A percentile compares a stretch with the other conserved stretches of the same genome.
Conservation (phyloP, 2,329 filamentous ascomycete species). For the Aquanectria penicillioides region DNA sequence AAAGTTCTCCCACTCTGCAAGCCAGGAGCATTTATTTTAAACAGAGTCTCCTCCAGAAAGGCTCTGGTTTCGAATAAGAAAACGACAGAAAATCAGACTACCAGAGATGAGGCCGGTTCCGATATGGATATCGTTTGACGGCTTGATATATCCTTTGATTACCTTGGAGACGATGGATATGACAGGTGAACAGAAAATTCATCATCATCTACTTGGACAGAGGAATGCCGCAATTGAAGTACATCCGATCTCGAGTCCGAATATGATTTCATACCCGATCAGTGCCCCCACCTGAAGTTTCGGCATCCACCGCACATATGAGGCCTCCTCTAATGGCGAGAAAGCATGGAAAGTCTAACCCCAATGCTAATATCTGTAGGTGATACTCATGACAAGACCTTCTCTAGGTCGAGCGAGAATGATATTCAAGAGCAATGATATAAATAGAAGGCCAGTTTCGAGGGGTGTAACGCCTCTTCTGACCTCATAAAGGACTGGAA, state of each 20-base stretch:
- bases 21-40: not conserved
- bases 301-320: not conserved
- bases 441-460: not conserved
- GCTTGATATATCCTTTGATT: not conserved
- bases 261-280: constrained; percentile 1
- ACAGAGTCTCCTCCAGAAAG: not conserved
- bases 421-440: not conserved
- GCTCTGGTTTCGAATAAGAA: not conserved
- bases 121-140: constrained; percentile 6
- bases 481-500: constrained; percentile 3
- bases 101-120: not conserved
- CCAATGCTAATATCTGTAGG: constrained; percentile 4
- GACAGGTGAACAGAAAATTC: not conserved
- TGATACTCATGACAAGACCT: not conserved
- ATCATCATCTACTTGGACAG: not conserved
- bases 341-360: not conserved
- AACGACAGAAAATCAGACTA: not conserved
- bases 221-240: not conserved
- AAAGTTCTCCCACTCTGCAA: not conserved
- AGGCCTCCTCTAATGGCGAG: not conserved
- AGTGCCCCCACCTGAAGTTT: not conserved
- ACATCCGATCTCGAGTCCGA: not conserved
- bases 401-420: not conserved
- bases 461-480: not conserved
- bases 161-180: constrained; percentile 4